Percentiles rank a stretch among this genome's conserved stretches.
These are phyloP conservation scores for Gomphus sp. DNA, from an alignment of 1,284 basidiomycete genomes.

Conservation along the genomic window DNA sequence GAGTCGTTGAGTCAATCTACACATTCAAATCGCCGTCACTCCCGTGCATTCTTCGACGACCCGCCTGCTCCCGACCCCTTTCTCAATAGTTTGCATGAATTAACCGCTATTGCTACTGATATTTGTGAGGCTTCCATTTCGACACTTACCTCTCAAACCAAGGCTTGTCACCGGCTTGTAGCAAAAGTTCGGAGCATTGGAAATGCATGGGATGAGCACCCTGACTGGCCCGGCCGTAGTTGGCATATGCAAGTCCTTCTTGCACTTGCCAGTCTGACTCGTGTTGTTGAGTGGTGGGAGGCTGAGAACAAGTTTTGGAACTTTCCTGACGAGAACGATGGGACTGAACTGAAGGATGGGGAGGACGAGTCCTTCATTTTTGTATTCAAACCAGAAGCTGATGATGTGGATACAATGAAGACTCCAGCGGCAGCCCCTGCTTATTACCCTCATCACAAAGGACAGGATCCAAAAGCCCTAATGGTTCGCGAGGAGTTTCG, in stretches of 20 bases:
- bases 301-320: constrained; percentile 99
- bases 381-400: constrained; percentile 76
- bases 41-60: constrained; percentile 65
- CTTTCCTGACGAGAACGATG: constrained; percentile 81
- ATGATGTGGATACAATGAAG: constrained; percentile 25
- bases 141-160: constrained; percentile 77
- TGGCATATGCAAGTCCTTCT: constrained; percentile 98
- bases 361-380: constrained; percentile 74
- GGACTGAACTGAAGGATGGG: constrained; percentile 61
- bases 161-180: constrained; percentile 81
- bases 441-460: background rate
- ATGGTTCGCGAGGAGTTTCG: constrained; percentile 11
- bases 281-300: constrained; percentile 99
- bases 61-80: constrained; percentile 69
- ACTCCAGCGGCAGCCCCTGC: constrained; percentile 14
- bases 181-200: constrained; percentile 88
- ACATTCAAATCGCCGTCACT: constrained; percentile 59
- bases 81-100: constrained; percentile 84
- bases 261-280: constrained; percentile 92
- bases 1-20: constrained; percentile 32
- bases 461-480: constrained; percentile 5
- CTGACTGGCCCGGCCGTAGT: constrained; percentile 94
- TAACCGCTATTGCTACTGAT: constrained; percentile 93
- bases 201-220: constrained; percentile 93
- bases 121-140: constrained; percentile 85